Evolutionary conservation across 805 yeast species (phyloP), one percentile per base, ranked within the genome.

Genomic region (Suhomyces pyralidae): DNA sequence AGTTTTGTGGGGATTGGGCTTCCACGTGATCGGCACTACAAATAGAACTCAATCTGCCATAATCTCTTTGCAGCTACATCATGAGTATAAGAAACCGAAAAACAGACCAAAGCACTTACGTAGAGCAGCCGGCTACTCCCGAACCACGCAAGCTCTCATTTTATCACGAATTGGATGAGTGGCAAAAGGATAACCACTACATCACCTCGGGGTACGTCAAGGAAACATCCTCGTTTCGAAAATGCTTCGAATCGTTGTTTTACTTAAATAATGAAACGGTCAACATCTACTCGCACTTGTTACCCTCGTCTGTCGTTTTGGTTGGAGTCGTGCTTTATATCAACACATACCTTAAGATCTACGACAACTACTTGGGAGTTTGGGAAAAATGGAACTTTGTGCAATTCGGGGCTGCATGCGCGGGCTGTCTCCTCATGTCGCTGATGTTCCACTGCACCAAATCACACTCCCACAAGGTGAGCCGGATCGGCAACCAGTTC

Each of bases 181-280:
- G 94, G 94, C 91, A 86, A 62, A 74, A 79, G 53, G 94, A 88
- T 62, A 88, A 88, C 64, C 86, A 84, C 58, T 83, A 67, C 62
- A 87, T 88, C 45, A 63, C 72, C 40, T 71, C 82, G 0, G 90
- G 90, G 4, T 88, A 88, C 60, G 85, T 87, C 17, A 76, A 73
- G 32, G 83, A 80, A 51, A 81, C 88, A 0, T 58, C 65, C 32
- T 80, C 86, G 28, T 77, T 69, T 55, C 48, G 52, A 43, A 68
- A 65, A 46, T 82, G 87, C 53, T 52, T 83, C 15, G 58, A 69
- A 40, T 79, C 88, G 2, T 64, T 86, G 45, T 57, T 73, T 7
- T 82, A 80, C 57, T 57, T 84, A 43, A 90, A 87, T 67, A 88
- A 88, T 59, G 94, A 87, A 66, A 72, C 90, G 0, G 83, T 85